A percentile compares a stretch with the other conserved stretches of the same genome.
Conservation (phyloP, 495 filamentous ascomycete species). For the Daldinia loculata region DNA sequence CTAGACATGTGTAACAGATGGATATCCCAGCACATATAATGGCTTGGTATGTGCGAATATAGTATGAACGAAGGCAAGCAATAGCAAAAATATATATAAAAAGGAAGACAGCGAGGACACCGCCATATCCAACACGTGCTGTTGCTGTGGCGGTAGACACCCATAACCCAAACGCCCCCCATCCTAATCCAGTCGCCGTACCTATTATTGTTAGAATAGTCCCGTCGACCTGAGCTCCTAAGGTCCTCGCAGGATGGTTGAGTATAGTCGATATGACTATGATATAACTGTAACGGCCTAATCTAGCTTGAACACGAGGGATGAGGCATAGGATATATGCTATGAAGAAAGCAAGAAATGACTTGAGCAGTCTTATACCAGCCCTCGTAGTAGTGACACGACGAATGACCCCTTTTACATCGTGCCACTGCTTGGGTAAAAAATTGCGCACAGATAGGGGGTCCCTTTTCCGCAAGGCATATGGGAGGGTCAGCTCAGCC, state of each 20-base stretch:
- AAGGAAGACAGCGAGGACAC: slow-evolving; percentile 61
- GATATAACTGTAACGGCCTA: slow-evolving; percentile 63
- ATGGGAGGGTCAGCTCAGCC: slow-evolving; percentile 51
- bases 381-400: slow-evolving; percentile 53
- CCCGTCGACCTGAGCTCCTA: slow-evolving; percentile 66
- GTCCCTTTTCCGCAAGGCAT: slow-evolving; percentile 49
- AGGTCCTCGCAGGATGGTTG: slow-evolving; percentile 61
- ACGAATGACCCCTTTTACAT: slow-evolving; percentile 45
- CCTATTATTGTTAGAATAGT: slow-evolving; percentile 61
- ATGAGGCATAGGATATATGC: slow-evolving; percentile 64
- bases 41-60: slow-evolving; percentile 62
- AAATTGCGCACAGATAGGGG: slow-evolving; percentile 56
- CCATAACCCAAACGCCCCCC: slow-evolving; percentile 63
- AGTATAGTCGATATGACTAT: slow-evolving; percentile 61
- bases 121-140: slow-evolving; percentile 60
- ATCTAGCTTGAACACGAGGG: slow-evolving; percentile 51
- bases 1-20: slow-evolving; percentile 61
- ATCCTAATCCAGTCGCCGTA: slow-evolving; percentile 63
- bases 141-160: slow-evolving; percentile 57
- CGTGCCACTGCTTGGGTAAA: slow-evolving; percentile 56
- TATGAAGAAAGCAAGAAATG: slow-evolving; percentile 62
- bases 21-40: slow-evolving; percentile 64
- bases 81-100: slow-evolving; percentile 60
- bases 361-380: slow-evolving; percentile 61
- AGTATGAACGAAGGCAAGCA: slow-evolving; percentile 62